These are phyloP conservation scores for Ceratocystis destructans DNA, from an alignment of 2,329 filamentous ascomycete genomes.

Conservation along the genomic window DNA sequence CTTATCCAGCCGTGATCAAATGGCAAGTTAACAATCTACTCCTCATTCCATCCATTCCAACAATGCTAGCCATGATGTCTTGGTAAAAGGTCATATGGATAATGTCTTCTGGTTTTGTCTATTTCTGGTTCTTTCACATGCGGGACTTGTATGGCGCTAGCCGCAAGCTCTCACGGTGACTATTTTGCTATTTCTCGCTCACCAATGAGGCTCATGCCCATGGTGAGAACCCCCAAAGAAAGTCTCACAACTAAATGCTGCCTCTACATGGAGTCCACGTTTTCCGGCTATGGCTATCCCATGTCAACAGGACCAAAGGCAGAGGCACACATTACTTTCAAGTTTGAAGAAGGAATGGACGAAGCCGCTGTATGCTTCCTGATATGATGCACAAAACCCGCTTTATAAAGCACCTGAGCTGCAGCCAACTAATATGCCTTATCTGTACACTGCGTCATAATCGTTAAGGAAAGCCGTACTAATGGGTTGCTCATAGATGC, in stretches of 20 bases:
- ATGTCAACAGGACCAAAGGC: constrained; percentile 17
- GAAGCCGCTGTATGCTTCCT: constrained; percentile 10
- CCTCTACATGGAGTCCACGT: constrained; percentile 16
- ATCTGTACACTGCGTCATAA: not conserved
- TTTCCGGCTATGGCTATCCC: not conserved
- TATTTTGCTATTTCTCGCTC: not conserved
- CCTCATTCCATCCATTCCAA: not conserved
- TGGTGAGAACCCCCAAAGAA: not conserved
- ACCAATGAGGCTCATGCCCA: not conserved
- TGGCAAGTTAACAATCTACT: not conserved
- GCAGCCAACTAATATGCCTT: not conserved
- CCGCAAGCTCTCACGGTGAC: not conserved
- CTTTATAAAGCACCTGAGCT: constrained; percentile 15
- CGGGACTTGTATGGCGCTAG: not conserved
- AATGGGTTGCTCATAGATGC: not conserved
- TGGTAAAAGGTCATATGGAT: constrained; percentile 16
- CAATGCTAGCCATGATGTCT: constrained; percentile 10
- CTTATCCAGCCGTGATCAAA: not conserved
- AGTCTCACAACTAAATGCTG: not conserved
- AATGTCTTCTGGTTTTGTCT: constrained; percentile 9
- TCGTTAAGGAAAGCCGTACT: not conserved
- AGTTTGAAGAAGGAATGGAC: not conserved
- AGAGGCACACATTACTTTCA: constrained; percentile 4
- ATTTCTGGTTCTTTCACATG: not conserved
- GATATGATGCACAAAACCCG: constrained; percentile 9